Evolutionary conservation across 352 stramenopile species (phyloP).

Genomic region (Globisporangium lucens): DNA sequence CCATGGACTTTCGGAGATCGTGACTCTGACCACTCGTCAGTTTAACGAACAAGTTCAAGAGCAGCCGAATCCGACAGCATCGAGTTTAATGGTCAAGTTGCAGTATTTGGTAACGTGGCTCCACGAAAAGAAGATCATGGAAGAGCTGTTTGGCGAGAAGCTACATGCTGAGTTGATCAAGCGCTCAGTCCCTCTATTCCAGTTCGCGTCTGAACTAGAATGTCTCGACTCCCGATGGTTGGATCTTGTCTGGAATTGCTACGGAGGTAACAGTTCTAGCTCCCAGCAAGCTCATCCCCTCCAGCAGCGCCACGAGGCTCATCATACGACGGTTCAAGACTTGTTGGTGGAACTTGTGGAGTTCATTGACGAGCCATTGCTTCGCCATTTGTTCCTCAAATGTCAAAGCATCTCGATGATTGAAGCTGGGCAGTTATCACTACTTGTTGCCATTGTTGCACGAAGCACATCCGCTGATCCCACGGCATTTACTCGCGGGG

Average conservation of each 20-base stretch:
- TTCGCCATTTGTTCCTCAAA: slow-evolving; percentile 30
- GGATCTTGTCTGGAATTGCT: slow-evolving; percentile 54
- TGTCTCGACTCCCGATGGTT: slow-evolving; percentile 36
- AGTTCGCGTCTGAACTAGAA: slow-evolving; percentile 43
- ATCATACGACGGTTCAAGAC: slow-evolving; percentile 35
- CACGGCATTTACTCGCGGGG: not conserved
- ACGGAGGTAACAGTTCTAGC: slow-evolving; percentile 23
- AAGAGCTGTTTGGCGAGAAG: slow-evolving; percentile 55
- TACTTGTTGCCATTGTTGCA: slow-evolving; percentile 32
- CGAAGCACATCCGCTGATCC: slow-evolving; percentile 7
- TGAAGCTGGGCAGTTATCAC: slow-evolving; percentile 31
- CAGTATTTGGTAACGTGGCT: slow-evolving; percentile 49
- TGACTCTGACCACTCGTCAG: slow-evolving; percentile 35
- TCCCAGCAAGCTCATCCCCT: not conserved
- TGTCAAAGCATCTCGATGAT: slow-evolving; percentile 22
- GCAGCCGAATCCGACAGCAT: slow-evolving; percentile 26
- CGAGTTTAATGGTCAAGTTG: slow-evolving; percentile 24
- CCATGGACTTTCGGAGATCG: slow-evolving; percentile 65
- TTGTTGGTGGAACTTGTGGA: slow-evolving; percentile 54
- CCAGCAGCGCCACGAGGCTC: slow-evolving; percentile 46
- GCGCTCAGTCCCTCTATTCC: slow-evolving; percentile 51
- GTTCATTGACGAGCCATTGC: slow-evolving; percentile 39
- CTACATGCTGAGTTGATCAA: slow-evolving; percentile 75
- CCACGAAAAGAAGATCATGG: slow-evolving; percentile 37
- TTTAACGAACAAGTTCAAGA: slow-evolving; percentile 39